Base-by-base conservation (phyloP, 331 rosid species). In the Malus hybrid region DNA sequence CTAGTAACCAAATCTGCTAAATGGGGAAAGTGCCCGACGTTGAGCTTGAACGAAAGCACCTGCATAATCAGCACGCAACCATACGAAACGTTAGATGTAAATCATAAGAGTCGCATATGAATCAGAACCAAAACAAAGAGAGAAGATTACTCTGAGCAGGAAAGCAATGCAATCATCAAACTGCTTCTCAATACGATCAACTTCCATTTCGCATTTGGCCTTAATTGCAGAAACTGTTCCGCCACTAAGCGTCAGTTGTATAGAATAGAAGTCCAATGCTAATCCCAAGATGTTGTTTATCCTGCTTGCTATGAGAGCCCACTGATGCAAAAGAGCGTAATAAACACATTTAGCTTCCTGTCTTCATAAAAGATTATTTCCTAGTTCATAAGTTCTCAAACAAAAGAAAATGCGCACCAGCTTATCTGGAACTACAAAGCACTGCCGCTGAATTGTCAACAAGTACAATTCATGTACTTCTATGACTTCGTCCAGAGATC, bases 391-490 rank as follows among this genome's bases (percentile, higher is more conserved):
- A 32, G 65, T 61, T 71, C 55, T 34, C 34, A 33, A 57, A 69
- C 32, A 75, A 44, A 75, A 60, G 15, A 46, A 76, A 60, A 68
- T 53, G 83, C 79, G 53, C 84, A 90, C 99, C 92, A 94, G 95
- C 86, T 94, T 94, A 87, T 94, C 99, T 10, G 97, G 99, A 73
- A 92, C 96, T 85, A 90, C 97, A 84, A 94, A 94, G 73, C 99
- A 94, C 81, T 94, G 99, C 73, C 97, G 87, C 83, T 90, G 97
- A 82, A 94, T 94, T 30, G 97, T 87, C 80, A 90, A 85, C 67
- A 94, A 80, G 87, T 94, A 94, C 72, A 91, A 85, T 76, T 90
- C 99, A 62, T 94, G 99, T 53, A 86, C 97, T 84, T 94, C 97
- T 70, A 94, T 90, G 79, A 94, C 99, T 81, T 89, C 99, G 81